Conservation (phyloP, 2,329 filamentous ascomycete species). For the Penicillium capsulatum region DNA sequence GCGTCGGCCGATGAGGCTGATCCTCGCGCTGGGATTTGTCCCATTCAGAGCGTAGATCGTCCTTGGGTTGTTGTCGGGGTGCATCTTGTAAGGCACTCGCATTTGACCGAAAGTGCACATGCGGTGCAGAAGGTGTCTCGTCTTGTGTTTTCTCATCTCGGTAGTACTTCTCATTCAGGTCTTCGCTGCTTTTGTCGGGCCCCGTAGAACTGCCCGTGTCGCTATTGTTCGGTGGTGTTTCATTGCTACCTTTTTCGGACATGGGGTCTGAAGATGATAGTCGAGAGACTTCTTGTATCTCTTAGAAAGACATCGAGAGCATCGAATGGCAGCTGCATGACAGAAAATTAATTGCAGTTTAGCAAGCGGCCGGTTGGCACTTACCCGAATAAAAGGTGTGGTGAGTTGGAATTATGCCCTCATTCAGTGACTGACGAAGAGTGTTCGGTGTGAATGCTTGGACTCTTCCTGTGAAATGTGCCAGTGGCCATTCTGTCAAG, state of each 20-base stretch:
- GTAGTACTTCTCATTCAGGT: neutral
- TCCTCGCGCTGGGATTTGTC: slow-evolving; percentile 8
- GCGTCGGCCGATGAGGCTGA: slow-evolving; percentile 13
- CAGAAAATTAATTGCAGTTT: too few species aligned
- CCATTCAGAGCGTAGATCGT: slow-evolving; percentile 11
- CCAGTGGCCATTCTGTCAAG: too few species aligned
- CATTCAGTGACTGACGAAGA: slow-evolving; percentile 54
- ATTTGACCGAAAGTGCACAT: slow-evolving; percentile 19
- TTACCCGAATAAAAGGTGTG: too few species aligned
- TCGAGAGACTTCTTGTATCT: too few species aligned
- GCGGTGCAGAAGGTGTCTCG: neutral
- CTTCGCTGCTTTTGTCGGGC: neutral
- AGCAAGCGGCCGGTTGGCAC: too few species aligned
- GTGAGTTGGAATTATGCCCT: too few species aligned
- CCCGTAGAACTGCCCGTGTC: slow-evolving; percentile 1
- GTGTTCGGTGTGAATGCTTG: slow-evolving; percentile 55
- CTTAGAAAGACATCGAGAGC: too few species aligned
- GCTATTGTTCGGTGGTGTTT: slow-evolving; percentile 1
- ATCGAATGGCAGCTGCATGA: too few species aligned
- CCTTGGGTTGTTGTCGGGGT: slow-evolving; percentile 4
- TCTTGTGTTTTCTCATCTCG: slow-evolving; percentile 1
- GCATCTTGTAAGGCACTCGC: neutral
- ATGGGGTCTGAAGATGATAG: neutral
- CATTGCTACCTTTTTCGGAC: slow-evolving; percentile 3
- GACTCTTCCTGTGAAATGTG: too few species aligned